Percentiles rank a stretch among this genome's conserved stretches.
Conservation (phyloP, 805 yeast genomes). For the Brettanomyces naardenensis region DNA sequence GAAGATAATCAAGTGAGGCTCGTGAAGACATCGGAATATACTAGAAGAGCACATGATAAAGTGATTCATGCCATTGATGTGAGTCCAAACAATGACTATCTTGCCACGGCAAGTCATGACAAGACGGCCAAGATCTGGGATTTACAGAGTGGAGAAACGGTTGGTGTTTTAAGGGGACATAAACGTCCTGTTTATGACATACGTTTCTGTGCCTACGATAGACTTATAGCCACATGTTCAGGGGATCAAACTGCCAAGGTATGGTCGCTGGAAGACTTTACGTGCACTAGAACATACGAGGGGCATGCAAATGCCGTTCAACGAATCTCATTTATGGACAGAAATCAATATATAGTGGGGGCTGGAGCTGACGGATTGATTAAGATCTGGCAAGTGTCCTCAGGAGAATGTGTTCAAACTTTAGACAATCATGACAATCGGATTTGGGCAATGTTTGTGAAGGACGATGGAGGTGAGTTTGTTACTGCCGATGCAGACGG, state of each 20-base stretch:
- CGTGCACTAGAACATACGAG: constrained; percentile 77
- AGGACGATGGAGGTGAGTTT: constrained; percentile 59
- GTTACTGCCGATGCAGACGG: constrained; percentile 95
- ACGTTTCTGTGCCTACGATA: constrained; percentile 72
- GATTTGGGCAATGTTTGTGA: constrained; percentile 80
- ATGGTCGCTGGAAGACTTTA: constrained; percentile 78
- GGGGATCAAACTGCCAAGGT: constrained; percentile 88
- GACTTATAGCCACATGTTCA: constrained; percentile 70
- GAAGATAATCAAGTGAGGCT: constrained; percentile 9
- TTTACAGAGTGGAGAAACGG: constrained; percentile 72
- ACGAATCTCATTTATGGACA: constrained; percentile 62
- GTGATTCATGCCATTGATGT: constrained; percentile 87
- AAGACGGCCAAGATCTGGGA: constrained; percentile 90
- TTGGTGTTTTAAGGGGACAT: constrained; percentile 83
- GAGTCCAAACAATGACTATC: constrained; percentile 80
- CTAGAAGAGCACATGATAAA: constrained; percentile 94
- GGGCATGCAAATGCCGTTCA: constrained; percentile 93
- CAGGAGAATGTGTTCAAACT: constrained; percentile 76
- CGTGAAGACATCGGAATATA: constrained; percentile 66
- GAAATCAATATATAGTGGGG: constrained; percentile 59
- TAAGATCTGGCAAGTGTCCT: constrained; percentile 76
- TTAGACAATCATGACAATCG: constrained; percentile 88
- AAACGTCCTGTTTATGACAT: constrained; percentile 94
- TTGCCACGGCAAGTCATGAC: constrained; percentile 94
- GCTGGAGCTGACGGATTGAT: constrained; percentile 94